Evolutionary conservation across 345 rosid genomes (phyloP).

Genomic region (Salix arbutifolia): DNA sequence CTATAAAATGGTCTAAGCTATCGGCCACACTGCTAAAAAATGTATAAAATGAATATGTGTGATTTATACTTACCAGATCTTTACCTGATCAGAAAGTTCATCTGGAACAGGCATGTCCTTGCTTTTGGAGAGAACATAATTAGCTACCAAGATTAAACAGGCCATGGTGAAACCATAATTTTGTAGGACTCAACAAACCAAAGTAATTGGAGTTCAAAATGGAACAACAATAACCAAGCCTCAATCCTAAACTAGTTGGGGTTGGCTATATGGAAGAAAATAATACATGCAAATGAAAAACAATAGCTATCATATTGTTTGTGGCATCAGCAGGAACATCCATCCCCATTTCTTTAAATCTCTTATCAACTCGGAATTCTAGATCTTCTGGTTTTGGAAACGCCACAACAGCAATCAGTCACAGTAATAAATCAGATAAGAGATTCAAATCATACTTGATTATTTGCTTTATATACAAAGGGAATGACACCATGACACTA

Average conservation of each 20-base stretch:
- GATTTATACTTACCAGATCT: background rate
- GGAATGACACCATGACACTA: background rate
- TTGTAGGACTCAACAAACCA: too few species aligned
- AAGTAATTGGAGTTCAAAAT: too few species aligned
- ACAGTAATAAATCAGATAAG: background rate
- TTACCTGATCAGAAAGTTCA: constrained; percentile 30
- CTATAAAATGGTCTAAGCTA: constrained; percentile 1
- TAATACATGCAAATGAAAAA: too few species aligned
- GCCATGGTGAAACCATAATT: background rate
- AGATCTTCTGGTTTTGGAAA: constrained; percentile 32
- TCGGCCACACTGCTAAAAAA: constrained; percentile 1
- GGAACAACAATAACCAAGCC: too few species aligned
- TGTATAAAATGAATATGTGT: background rate
- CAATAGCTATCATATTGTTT: constrained; percentile 29
- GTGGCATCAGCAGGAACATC: constrained; percentile 27
- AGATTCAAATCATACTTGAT: background rate
- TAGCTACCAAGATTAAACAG: constrained; percentile 16
- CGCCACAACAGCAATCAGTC: constrained; percentile 31
- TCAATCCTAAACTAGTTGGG: too few species aligned
- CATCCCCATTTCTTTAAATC: constrained; percentile 35
- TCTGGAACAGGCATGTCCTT: constrained; percentile 32
- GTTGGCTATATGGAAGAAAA: too few species aligned
- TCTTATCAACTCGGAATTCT: constrained; percentile 17
- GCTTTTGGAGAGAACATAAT: constrained; percentile 23
- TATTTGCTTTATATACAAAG: background rate